phyloP scores from a whole-genome alignment of 495 filamentous ascomycete species.

The Trypethelium eluteriae region DNA sequence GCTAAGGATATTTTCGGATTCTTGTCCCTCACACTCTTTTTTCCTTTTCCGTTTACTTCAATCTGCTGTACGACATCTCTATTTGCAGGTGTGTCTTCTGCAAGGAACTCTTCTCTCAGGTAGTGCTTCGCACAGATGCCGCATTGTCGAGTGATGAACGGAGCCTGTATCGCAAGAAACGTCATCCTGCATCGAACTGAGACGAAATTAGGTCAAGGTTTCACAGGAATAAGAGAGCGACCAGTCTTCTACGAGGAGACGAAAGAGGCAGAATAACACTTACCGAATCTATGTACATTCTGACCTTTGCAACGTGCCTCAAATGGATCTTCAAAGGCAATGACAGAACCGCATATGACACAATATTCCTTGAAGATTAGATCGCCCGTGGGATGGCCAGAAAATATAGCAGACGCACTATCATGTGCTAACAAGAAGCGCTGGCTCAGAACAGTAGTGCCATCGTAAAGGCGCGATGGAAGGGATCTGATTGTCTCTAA shows the following conservation, averaged over 20 bases:
- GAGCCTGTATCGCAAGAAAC: constrained; percentile 19
- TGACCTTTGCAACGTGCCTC: not conserved
- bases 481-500: not conserved
- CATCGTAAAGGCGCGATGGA: not conserved
- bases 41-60: not conserved
- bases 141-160: constrained; percentile 15
- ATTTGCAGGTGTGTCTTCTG: not conserved
- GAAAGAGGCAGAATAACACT: not conserved
- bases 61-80: not conserved
- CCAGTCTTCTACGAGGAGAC: not conserved
- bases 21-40: not conserved
- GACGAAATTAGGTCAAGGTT: constrained; percentile 1
- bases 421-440: not conserved
- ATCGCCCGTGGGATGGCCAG: not conserved
- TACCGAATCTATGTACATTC: constrained; percentile 6
- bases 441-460: not conserved
- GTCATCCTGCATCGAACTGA: constrained; percentile 17
- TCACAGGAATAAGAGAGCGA: not conserved
- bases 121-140: constrained; percentile 18
- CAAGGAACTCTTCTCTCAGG: constrained; percentile 13
- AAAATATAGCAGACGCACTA: not conserved
- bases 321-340: constrained; percentile 10
- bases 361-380: not conserved
- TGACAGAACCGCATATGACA: constrained; percentile 10
- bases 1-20: constrained; percentile 12